These are phyloP conservation scores for Afroboletus lepidellus DNA, from an alignment of 1,284 basidiomycete species.

Conservation along the genomic window DNA sequence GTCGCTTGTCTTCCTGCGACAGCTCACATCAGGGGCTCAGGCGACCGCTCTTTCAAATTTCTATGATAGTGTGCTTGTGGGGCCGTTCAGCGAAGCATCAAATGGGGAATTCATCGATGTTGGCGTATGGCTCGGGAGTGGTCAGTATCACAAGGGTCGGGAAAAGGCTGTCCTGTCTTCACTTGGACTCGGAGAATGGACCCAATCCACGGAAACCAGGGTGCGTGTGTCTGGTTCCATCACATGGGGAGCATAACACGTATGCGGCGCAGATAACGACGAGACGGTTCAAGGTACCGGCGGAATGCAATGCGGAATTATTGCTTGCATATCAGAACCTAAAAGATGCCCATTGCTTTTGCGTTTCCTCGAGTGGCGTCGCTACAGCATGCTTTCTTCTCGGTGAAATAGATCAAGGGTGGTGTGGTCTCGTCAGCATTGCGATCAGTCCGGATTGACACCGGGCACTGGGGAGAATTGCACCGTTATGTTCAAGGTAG, in stretches of 20 bases:
- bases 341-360: constrained; percentile 5
- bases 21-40: constrained; percentile 41
- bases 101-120: constrained; percentile 55
- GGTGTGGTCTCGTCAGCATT: constrained; percentile 24
- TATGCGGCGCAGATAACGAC: constrained; percentile 15
- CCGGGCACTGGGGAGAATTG: neutral
- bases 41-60: constrained; percentile 38
- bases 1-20: constrained; percentile 12
- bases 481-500: neutral
- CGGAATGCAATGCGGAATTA: constrained; percentile 12
- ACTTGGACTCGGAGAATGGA: constrained; percentile 13
- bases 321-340: constrained; percentile 8
- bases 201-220: neutral
- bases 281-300: constrained; percentile 12
- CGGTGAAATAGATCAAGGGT: constrained; percentile 7
- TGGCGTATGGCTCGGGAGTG: constrained; percentile 48
- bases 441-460: constrained; percentile 11
- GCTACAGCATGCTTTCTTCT: constrained; percentile 19
- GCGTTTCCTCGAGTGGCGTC: constrained; percentile 14
- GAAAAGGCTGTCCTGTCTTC: constrained; percentile 10
- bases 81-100: constrained; percentile 44
- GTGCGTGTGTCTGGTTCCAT: constrained; percentile 1
- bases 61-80: constrained; percentile 53
- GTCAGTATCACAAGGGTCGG: constrained; percentile 29
- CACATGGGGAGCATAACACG: constrained; percentile 1